A percentile compares a stretch with the other conserved stretches of the same genome.
These are phyloP conservation scores for Choiromyces venosus DNA, from an alignment of 495 filamentous ascomycete genomes.

Conservation along the genomic window DNA sequence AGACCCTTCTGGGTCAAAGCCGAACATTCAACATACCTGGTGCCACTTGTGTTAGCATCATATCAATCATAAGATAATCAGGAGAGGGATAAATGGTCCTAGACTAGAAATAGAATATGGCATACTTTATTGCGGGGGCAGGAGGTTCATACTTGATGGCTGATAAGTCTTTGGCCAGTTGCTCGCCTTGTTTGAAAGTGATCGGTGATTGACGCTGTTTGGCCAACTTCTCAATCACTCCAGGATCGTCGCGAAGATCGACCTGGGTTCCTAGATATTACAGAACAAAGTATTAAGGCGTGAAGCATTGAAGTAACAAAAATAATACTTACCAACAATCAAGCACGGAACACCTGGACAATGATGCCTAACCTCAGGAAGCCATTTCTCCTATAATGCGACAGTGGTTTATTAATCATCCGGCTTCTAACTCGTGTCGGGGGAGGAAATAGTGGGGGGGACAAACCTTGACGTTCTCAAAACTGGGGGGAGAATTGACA, in stretches of 20 bases:
- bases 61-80: background rate
- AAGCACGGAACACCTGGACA: conserved; percentile 96
- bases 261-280: conserved; percentile 62
- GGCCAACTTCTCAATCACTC: conserved; percentile 79
- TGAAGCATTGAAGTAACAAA: background rate
- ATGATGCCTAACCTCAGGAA: conserved; percentile 96
- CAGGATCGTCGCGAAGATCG: conserved; percentile 87
- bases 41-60: conserved; percentile 9
- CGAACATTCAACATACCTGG: conserved; percentile 85
- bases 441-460: background rate
- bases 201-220: conserved; percentile 96
- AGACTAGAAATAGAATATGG: conserved; percentile 27
- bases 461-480: conserved; percentile 78
- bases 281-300: background rate
- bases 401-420: background rate
- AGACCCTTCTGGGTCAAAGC: conserved; percentile 96
- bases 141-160: conserved; percentile 64
- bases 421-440: background rate
- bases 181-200: conserved; percentile 82
- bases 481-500: conserved; percentile 96
- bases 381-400: conserved; percentile 76
- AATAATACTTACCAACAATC: conserved; percentile 64
- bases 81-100: background rate
- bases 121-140: conserved; percentile 30
- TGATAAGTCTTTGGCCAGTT: conserved; percentile 91